Conservation (phyloP, 192 early-diverging fungal genomes). For the Coemansia sp. region DNA sequence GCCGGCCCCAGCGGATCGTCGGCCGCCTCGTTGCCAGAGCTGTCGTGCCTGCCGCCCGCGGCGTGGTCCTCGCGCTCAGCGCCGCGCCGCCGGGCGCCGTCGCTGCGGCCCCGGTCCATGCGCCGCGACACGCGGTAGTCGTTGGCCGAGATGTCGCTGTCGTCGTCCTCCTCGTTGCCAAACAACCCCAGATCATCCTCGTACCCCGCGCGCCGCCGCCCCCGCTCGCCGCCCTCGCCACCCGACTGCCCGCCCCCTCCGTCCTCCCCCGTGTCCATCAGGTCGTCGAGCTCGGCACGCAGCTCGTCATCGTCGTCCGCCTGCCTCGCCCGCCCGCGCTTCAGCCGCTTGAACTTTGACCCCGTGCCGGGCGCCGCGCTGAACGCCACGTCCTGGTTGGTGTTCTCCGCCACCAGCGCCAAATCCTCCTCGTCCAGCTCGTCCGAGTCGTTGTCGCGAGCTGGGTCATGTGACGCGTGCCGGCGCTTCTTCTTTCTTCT, state of each 20-base stretch:
- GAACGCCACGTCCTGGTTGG: constrained; percentile 52
- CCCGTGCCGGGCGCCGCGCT: constrained; percentile 44
- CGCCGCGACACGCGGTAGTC: constrained; percentile 19
- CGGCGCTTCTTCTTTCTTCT: constrained; percentile 48
- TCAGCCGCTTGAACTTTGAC: constrained; percentile 67
- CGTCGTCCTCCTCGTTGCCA: constrained; percentile 23
- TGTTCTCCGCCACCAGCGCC: constrained; percentile 85
- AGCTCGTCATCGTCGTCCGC: constrained; percentile 45
- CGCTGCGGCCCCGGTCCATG: neutral
- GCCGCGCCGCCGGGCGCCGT: neutral
- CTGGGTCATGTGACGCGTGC: too few relatives aligned
- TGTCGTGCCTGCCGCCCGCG: too few relatives aligned
- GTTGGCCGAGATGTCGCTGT: constrained; percentile 8
- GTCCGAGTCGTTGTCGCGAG: constrained; percentile 45
- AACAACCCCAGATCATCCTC: constrained; percentile 40
- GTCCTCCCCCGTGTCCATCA: constrained; percentile 22
- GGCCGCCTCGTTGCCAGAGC: neutral
- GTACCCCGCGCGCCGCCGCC: neutral
- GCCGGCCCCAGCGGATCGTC: neutral
- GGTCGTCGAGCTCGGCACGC: constrained; percentile 32
- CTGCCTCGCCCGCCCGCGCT: constrained; percentile 63
- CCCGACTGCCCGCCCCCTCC: constrained; percentile 11
- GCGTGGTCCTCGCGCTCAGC: neutral
- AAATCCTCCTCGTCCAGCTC: constrained; percentile 92
- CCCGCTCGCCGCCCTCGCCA: constrained; percentile 1